A percentile compares a stretch with the other conserved stretches of the same genome.
These are phyloP conservation scores for Venturia asperata DNA, from an alignment of 2,329 filamentous ascomycete genomes.

Conservation along the genomic window DNA sequence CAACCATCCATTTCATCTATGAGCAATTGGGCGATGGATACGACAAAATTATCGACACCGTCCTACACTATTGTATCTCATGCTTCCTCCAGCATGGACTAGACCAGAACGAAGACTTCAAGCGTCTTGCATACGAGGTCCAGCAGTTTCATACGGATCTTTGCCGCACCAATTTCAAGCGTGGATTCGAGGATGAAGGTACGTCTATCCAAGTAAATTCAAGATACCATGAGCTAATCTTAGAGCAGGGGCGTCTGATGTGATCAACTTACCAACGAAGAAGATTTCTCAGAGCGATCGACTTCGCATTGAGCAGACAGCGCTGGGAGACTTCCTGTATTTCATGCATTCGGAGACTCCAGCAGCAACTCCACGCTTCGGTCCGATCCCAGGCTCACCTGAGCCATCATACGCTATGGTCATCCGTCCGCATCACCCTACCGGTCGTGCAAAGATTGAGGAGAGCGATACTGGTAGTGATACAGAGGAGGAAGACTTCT, in stretches of 20 bases:
- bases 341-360: neutral
- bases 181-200: conserved; percentile 36
- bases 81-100: conserved; percentile 35
- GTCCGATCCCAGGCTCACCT: neutral
- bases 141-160: conserved; percentile 37
- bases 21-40: conserved; percentile 25
- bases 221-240: neutral
- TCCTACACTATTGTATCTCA: conserved; percentile 39
- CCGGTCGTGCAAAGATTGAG: neutral
- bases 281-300: neutral
- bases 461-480: conserved; percentile 13
- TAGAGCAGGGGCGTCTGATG: neutral
- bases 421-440: neutral
- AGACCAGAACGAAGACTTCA: conserved; percentile 32
- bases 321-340: conserved; percentile 12
- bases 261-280: neutral
- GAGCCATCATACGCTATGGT: conserved; percentile 8
- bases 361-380: neutral
- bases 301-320: neutral
- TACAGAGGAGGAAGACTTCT: conserved; percentile 7
- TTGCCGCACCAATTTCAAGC: conserved; percentile 32
- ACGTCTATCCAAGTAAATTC: neutral
- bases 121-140: conserved; percentile 31
- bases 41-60: conserved; percentile 31
- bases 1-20: conserved; percentile 35